These are phyloP conservation scores for Conticribra guillardii DNA, from an alignment of 108 stramenopile genomes.

Conservation along the genomic window DNA sequence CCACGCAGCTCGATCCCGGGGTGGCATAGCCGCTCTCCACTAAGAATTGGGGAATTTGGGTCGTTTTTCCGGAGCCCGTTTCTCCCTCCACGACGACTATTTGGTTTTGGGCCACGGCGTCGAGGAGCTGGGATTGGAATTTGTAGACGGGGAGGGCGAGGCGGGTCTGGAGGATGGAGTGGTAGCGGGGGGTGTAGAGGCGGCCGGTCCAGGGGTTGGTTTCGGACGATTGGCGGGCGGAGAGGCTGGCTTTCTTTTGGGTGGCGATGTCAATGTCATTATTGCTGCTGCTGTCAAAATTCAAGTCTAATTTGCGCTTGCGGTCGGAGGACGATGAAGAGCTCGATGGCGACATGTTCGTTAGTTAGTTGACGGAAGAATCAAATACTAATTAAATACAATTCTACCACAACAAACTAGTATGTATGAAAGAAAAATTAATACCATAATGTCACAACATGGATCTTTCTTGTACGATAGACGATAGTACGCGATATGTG, in stretches of 20 bases:
- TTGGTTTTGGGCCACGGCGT: conserved; percentile 91
- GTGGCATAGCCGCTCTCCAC: conserved; percentile 85
- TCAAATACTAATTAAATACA: too few relatives aligned
- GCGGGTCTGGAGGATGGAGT: conserved; percentile 77
- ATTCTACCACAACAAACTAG: too few relatives aligned
- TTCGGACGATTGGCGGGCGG: conserved; percentile 48
- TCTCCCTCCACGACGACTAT: conserved; percentile 97
- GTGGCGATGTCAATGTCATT: conserved; percentile 3
- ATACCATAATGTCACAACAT: too few relatives aligned
- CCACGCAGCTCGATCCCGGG: conserved; percentile 74
- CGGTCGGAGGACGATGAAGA: conserved; percentile 15
- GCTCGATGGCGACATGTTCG: too few relatives aligned
- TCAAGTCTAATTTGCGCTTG: conserved; percentile 41
- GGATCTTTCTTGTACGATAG: too few relatives aligned
- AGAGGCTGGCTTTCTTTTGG: conserved; percentile 17
- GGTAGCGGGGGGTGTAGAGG: conserved; percentile 71
- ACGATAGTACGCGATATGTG: too few relatives aligned
- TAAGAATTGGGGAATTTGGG: conserved; percentile 96
- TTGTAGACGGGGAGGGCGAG: conserved; percentile 94
- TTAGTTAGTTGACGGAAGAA: too few relatives aligned
- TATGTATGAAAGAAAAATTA: too few relatives aligned
- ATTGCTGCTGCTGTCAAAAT: conserved; percentile 3
- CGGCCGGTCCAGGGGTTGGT: conserved; percentile 89
- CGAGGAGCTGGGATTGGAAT: conserved; percentile 90
- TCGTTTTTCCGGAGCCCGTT: conserved; percentile 97